Evolutionary conservation across 352 stramenopile species (phyloP).

Genomic region (Phytophthora fragariaefolia): DNA sequence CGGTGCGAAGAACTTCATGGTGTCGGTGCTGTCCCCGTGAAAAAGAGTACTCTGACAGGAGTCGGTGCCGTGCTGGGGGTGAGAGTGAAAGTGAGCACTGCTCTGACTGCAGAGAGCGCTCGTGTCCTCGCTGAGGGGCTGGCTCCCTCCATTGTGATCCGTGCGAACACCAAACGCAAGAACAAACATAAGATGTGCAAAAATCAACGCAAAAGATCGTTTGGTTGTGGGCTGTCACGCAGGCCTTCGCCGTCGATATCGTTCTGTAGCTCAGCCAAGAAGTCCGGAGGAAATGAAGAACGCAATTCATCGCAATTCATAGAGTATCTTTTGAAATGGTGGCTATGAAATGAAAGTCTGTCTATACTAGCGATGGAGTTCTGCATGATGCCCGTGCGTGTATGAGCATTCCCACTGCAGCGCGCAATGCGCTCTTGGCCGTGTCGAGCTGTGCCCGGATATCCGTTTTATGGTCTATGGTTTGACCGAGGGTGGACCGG

Average conservation of each 20-base stretch:
- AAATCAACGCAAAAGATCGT: constrained; percentile 20
- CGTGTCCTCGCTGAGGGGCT: too few species aligned
- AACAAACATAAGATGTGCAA: constrained; percentile 15
- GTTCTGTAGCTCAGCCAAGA: not conserved
- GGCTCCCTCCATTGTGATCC: not conserved
- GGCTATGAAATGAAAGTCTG: too few species aligned
- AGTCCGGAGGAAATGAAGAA: not conserved
- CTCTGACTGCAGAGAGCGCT: constrained; percentile 4
- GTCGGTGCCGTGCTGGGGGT: constrained; percentile 20
- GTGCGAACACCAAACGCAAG: constrained; percentile 29
- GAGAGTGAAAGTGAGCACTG: constrained; percentile 23
- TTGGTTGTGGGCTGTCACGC: constrained; percentile 14
- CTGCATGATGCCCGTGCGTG: not conserved
- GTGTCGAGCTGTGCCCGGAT: too few species aligned
- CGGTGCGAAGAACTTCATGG: constrained; percentile 44
- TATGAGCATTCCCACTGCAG: too few species aligned
- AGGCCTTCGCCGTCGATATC: too few species aligned
- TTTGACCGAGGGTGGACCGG: not conserved
- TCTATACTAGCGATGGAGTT: not conserved
- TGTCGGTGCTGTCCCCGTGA: constrained; percentile 10
- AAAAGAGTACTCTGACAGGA: constrained; percentile 27
- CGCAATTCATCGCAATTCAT: too few species aligned
- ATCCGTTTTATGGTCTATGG: too few species aligned
- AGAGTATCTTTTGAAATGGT: not conserved
- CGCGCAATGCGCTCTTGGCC: too few species aligned